phyloP scores from a whole-genome alignment of 441 rosid species.

The Manihot esculenta region DNA sequence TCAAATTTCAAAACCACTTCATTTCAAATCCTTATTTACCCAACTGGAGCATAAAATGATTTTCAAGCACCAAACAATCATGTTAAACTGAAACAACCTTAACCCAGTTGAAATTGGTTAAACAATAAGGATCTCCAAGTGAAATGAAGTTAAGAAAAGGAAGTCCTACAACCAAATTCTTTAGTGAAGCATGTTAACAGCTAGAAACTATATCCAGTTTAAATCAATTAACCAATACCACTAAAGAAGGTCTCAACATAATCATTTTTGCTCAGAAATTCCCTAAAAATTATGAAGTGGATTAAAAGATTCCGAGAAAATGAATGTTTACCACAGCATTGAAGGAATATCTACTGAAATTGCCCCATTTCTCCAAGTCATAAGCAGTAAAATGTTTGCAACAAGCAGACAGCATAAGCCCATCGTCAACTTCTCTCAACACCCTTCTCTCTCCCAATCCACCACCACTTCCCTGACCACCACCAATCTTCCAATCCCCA shows the following conservation, averaged over 20 bases:
- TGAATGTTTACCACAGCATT: slow-evolving; percentile 59
- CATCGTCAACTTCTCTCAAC: slow-evolving; percentile 46
- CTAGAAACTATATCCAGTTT: neutral
- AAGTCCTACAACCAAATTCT: neutral
- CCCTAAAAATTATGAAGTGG: neutral
- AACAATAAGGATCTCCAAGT: no score
- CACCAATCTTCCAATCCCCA: slow-evolving; percentile 27
- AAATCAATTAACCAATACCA: neutral
- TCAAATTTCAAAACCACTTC: no score
- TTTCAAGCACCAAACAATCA: neutral
- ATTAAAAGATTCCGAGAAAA: neutral
- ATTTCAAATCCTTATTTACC: no score
- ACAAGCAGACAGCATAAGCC: slow-evolving; percentile 72
- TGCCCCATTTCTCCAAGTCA: slow-evolving; percentile 90
- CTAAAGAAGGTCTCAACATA: neutral
- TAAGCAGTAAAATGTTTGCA: slow-evolving; percentile 94
- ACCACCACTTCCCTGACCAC: slow-evolving; percentile 4
- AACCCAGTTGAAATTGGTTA: neutral
- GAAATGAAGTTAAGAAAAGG: no score
- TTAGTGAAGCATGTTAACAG: neutral
- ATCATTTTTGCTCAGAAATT: neutral
- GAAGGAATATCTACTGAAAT: slow-evolving; percentile 79
- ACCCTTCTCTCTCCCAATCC: slow-evolving; percentile 34
- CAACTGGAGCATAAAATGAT: neutral
- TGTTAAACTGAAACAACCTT: neutral